phyloP scores from a whole-genome alignment of 805 yeast species.

The Yamadazyma philogaea region DNA sequence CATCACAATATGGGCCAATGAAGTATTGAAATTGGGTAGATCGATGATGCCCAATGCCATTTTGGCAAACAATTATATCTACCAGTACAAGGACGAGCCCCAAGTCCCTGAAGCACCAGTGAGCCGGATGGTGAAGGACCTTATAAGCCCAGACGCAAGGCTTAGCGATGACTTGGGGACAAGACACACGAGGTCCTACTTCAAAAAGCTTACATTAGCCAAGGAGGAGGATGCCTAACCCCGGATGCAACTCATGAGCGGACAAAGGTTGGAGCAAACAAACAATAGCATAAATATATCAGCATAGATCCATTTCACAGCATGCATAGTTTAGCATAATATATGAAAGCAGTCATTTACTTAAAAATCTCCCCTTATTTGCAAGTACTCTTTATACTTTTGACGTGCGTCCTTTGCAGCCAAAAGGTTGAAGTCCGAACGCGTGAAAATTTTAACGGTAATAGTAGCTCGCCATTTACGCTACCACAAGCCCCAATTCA shows the following conservation, averaged over 20 bases:
- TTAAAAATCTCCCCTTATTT: neutral
- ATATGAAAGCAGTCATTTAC: neutral
- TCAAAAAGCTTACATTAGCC: constrained; percentile 20
- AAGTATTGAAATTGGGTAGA: constrained; percentile 59
- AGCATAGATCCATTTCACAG: neutral
- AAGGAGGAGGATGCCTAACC: neutral
- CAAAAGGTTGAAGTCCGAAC: neutral
- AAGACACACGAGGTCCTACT: constrained; percentile 40
- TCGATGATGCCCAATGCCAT: constrained; percentile 56
- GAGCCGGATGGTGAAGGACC: constrained; percentile 34
- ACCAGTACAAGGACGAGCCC: constrained; percentile 22
- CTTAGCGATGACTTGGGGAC: constrained; percentile 27
- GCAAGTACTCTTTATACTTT: neutral
- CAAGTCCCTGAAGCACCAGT: constrained; percentile 12
- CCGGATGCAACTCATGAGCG: neutral
- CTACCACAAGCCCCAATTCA: neutral
- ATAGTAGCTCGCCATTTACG: neutral
- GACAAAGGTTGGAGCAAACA: neutral
- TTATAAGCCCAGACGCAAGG: constrained; percentile 22
- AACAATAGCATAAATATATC: neutral
- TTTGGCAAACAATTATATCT: constrained; percentile 35
- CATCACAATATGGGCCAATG: constrained; percentile 60
- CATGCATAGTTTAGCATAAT: neutral
- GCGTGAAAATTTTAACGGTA: neutral
- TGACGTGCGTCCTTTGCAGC: neutral